Base-by-base conservation (phyloP, 208 protist genomes). In the Leishmania guyanensis region DNA sequence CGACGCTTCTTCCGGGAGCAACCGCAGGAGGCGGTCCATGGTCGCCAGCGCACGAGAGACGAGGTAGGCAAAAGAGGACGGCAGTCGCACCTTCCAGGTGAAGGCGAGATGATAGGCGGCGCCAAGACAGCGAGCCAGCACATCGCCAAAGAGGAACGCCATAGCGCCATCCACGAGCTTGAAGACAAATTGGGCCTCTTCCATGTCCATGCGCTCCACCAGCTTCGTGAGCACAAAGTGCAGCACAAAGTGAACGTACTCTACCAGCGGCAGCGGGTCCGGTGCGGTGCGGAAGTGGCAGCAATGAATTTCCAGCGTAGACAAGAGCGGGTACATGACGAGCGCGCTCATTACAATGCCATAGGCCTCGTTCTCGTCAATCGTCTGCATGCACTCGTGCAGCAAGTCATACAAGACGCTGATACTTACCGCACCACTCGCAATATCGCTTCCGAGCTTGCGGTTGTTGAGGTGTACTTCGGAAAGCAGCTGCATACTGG, bases 281-380 rank as follows among this genome's bases (percentile, higher is more conserved):
- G 72, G 60, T 39, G 81, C 48, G 12, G 54, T 66, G 56, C 78
- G 54, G 54, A 82, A 84, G 72, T 50, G n/a, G n/a, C 72, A 46
- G 71, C 62, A 39, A 58, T 79, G 68, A 54, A 80, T 68, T 66
- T 81, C 79, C 62, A 82, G 56, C 5, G 79, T 73, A 22, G 75
- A 88, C 71, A 68, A 76, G 43, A 96, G 73, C 54, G 93, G 93
- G 84, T 92, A 93, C 73, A 94, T 84, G 53, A 84, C 86, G 8
- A 96, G 86, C 0, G 86, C 86, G 26, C 89, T 88, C 91, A 96
- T 94, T 16, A 95, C 84, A 26, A 91, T 81, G 22, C 93, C 91
- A 75, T 96, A 94, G 12, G 84, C 87, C 72, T 88, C 86, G 66
- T 88, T 91, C 26, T 88, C 75, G 70, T 96, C 91, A 77, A 93